Evolutionary conservation across 306 rosid genomes (phyloP).

Genomic region (Pterocarpus santalinus): DNA sequence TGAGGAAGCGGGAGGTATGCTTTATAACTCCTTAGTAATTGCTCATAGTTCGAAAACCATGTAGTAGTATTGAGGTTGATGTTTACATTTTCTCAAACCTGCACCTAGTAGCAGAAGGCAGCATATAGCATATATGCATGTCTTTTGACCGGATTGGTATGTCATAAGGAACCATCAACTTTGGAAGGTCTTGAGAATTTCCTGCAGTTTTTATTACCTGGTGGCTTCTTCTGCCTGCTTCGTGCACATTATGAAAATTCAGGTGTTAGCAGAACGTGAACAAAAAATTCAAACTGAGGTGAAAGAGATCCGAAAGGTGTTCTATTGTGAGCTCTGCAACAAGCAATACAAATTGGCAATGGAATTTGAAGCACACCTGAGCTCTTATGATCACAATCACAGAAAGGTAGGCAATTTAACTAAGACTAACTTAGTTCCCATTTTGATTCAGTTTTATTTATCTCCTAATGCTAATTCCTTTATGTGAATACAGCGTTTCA

Average conservation of each 20-base stretch:
- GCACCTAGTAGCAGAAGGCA: constrained; percentile 91
- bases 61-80: constrained; percentile 77
- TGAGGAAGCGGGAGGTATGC: constrained; percentile 93
- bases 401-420: constrained; percentile 66
- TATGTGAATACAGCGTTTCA: constrained; percentile 76
- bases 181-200: constrained; percentile 99
- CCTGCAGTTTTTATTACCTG: constrained; percentile 99
- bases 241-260: constrained; percentile 98
- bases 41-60: constrained; percentile 49
- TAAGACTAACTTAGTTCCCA: constrained; percentile 14
- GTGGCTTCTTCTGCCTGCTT: constrained; percentile 99
- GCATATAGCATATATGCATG: constrained; percentile 93
- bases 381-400: constrained; percentile 97
- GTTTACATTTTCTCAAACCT: constrained; percentile 87
- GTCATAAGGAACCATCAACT: constrained; percentile 93
- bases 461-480: constrained; percentile 30
- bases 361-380: constrained; percentile 95
- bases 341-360: constrained; percentile 96
- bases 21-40: constrained; percentile 46
- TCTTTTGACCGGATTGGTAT: constrained; percentile 90
- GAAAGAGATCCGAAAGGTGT: constrained; percentile 93
- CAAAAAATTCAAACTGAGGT: constrained; percentile 96
- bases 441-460: not conserved
- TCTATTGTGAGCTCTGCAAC: constrained; percentile 97
- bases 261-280: constrained; percentile 99